Percentiles rank a stretch among this genome's conserved stretches.
These are phyloP conservation scores for Dicorynia guianensis DNA, from an alignment of 306 rosid genomes.

Conservation along the genomic window DNA sequence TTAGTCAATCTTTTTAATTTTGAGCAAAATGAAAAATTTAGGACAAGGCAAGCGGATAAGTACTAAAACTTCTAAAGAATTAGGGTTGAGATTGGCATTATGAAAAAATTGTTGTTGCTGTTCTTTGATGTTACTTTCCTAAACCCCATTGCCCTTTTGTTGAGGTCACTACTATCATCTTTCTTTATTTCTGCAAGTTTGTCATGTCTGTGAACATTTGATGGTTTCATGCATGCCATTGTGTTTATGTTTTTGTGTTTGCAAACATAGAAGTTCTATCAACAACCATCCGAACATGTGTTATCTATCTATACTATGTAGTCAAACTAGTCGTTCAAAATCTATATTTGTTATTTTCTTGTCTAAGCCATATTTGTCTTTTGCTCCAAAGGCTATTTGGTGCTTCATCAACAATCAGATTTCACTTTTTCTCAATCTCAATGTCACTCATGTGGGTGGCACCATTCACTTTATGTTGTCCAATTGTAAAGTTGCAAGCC, in stretches of 20 bases:
- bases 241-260: conserved; percentile 38
- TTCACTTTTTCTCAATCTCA: too few relatives aligned
- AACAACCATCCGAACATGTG: conserved; percentile 83
- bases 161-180: conserved; percentile 54
- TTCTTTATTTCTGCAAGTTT: conserved; percentile 30
- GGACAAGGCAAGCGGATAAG: conserved; percentile 98
- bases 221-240: conserved; percentile 32
- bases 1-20: conserved; percentile 49
- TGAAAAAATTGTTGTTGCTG: conserved; percentile 96
- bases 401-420: too few relatives aligned
- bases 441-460: too few relatives aligned
- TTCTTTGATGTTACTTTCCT: conserved; percentile 91
- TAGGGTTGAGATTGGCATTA: conserved; percentile 88
- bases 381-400: too few relatives aligned
- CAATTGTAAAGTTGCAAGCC: too few relatives aligned
- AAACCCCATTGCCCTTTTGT: conserved; percentile 75
- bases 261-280: conserved; percentile 90
- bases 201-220: conserved; percentile 23
- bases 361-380: too few relatives aligned
- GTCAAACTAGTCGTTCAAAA: too few relatives aligned
- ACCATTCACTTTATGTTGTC: too few relatives aligned
- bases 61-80: conserved; percentile 82
- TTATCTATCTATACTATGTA: too few relatives aligned
- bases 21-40: conserved; percentile 99
- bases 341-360: too few relatives aligned